Percentiles rank a stretch among this genome's conserved stretches.
These are phyloP conservation scores for Trebouxia sp. DNA, from an alignment of 139 green algal species.

Conservation along the genomic window DNA sequence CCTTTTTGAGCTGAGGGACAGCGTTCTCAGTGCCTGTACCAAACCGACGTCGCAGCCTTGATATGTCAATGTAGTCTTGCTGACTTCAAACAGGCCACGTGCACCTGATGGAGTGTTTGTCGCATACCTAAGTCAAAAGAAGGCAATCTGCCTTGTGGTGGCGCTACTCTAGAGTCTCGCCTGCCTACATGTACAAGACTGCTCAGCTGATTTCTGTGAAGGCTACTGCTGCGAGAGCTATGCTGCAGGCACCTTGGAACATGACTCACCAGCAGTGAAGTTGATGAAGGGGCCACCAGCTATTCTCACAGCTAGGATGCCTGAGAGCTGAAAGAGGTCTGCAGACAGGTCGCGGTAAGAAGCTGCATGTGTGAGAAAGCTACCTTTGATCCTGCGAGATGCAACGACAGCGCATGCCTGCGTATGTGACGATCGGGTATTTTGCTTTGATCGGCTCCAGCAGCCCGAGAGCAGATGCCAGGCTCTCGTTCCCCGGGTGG, in stretches of 20 bases:
- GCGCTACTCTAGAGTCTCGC: constrained; percentile 3
- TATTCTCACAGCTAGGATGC: constrained; percentile 19
- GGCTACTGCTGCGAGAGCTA: too few relatives aligned
- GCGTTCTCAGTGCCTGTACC: background rate
- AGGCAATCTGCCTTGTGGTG: constrained; percentile 31
- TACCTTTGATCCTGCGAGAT: too few relatives aligned
- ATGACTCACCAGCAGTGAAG: constrained; percentile 21
- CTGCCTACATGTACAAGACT: too few relatives aligned
- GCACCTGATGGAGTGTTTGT: background rate
- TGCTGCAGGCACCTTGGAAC: background rate
- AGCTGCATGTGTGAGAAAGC: too few relatives aligned
- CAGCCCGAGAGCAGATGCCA: constrained; percentile 3
- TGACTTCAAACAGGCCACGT: too few relatives aligned
- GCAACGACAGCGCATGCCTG: background rate
- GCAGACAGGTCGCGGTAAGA: too few relatives aligned
- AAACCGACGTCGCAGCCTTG: too few relatives aligned
- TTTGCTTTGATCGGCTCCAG: constrained; percentile 26
- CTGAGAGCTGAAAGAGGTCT: constrained; percentile 38
- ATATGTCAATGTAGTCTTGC: too few relatives aligned
- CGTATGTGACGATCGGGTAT: constrained; percentile 12
- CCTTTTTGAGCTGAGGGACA: background rate
- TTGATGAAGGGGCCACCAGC: constrained; percentile 33
- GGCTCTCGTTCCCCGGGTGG: constrained; percentile 33
- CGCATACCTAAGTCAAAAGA: background rate
- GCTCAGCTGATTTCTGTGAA: too few relatives aligned